Evolutionary conservation across 208 protist species (phyloP), one percentile per base, ranked within the genome.

Genomic region (Herpetomonas tarakana): DNA sequence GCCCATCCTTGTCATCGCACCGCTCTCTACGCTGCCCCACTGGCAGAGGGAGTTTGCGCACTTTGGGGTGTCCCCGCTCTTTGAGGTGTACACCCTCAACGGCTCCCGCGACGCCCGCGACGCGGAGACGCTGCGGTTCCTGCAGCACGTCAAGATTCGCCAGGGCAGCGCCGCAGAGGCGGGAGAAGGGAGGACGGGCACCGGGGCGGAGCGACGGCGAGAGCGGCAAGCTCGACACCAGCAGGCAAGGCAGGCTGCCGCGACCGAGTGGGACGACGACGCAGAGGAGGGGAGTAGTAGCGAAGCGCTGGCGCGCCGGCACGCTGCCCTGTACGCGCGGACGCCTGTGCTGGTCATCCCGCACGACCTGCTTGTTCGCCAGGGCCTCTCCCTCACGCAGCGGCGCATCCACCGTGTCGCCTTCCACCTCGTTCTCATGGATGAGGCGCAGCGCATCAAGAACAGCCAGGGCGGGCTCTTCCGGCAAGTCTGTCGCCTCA

Each of bases 391-490:
- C 14, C 62, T 56, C n/a, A n/a, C 64, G 14, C 59, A 65, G 51
- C 64, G 76, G n/a, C 60, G 62, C n/a, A 71, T 81, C 25, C 19
- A 55, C 0, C 66, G 59, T 3, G 70, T 98, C 14, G 56, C 38
- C 12, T 98, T 78, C 76, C 63, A 86, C 21, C 77, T 89, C 30
- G 53, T 97, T 0, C 78, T 98, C 0, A 81, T 98, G 3, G 97
- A 98, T 65, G 97, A 98, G 64, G 94, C 87, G 1, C 97, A 98
- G 68, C 78, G 94, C 35, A 76, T 98, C 27, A 92, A 94, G 41
- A 88, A 78, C 61, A 58, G 75, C 0, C 45, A 66, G 3, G 68
- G 70, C 12, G 52, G 54, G 11, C 62, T 86, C 12, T 77, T 74
- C 29, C 51, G 76, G 46, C 46, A 53, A n/a, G 50, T 93, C 14